A percentile compares a stretch with the other conserved stretches of the same genome.
Conservation (phyloP, 257 asterid genomes). For the Gentiana macrophylla region DNA sequence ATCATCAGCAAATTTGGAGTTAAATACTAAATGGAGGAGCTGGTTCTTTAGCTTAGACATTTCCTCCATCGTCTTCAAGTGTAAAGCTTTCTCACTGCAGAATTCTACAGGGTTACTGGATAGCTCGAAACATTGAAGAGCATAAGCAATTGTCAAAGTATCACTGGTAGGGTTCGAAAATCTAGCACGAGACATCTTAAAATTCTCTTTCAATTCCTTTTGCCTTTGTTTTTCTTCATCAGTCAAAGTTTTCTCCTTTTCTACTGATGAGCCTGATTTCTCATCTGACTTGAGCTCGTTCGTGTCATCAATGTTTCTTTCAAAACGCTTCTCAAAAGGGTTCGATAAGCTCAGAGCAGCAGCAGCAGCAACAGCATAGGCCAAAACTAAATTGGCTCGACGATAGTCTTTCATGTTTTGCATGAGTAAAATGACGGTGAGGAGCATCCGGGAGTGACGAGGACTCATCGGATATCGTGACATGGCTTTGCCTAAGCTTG, state of each 20-base stretch:
- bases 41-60: constrained; percentile 92
- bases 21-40: constrained; percentile 61
- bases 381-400: constrained; percentile 64
- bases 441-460: constrained; percentile 98
- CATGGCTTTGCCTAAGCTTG: constrained; percentile 88
- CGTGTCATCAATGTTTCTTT: constrained; percentile 25
- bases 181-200: constrained; percentile 45
- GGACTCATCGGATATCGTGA: constrained; percentile 94
- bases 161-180: constrained; percentile 73
- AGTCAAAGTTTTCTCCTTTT: constrained; percentile 18
- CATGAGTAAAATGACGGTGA: constrained; percentile 74
- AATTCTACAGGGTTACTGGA: constrained; percentile 38
- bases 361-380: constrained; percentile 76
- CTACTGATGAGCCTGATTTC: constrained; percentile 14
- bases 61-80: constrained; percentile 89
- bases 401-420: constrained; percentile 21
- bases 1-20: constrained; percentile 38
- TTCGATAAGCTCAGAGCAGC: constrained; percentile 80
- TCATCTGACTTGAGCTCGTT: constrained; percentile 20
- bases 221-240: constrained; percentile 45
- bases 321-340: constrained; percentile 49
- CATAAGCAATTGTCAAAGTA: constrained; percentile 56
- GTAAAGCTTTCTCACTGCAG: constrained; percentile 48
- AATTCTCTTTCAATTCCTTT: constrained; percentile 60
- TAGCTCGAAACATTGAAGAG: constrained; percentile 71